phyloP scores from a whole-genome alignment of 2,329 filamentous ascomycete species.

The Apiospora koreana region DNA sequence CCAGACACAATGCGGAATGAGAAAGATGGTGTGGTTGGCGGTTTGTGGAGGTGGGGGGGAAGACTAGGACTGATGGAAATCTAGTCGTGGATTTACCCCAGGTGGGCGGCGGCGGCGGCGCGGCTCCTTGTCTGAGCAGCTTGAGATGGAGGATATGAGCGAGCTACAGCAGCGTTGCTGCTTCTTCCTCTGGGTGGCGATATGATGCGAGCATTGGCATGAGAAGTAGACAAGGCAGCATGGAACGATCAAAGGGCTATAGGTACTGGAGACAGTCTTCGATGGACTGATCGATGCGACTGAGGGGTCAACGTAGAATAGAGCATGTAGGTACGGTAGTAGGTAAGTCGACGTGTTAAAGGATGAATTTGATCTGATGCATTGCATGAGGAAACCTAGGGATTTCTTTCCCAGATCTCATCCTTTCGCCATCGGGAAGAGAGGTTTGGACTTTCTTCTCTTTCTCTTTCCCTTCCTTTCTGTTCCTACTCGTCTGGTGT shows the following conservation, averaged over 20 bases:
- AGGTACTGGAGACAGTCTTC: not conserved
- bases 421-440: not conserved
- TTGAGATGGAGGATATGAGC: not conserved
- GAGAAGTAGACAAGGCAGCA: not conserved
- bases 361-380: not conserved
- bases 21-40: slow-evolving; percentile 8
- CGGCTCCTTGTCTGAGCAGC: not conserved
- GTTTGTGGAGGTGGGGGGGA: slow-evolving; percentile 7
- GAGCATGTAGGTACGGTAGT: not conserved
- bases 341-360: not conserved
- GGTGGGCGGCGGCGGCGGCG: not conserved
- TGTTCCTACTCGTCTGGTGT: not conserved
- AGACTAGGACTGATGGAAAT: slow-evolving; percentile 5
- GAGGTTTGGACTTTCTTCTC: not conserved
- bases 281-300: not conserved
- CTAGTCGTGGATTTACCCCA: not conserved
- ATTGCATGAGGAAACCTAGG: not conserved
- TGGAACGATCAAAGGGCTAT: not conserved
- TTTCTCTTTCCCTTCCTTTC: not conserved
- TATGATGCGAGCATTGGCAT: not conserved
- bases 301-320: not conserved
- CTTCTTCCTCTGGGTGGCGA: not conserved
- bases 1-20: slow-evolving; percentile 6
- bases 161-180: not conserved
- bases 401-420: not conserved